Base-by-base conservation (phyloP, 2,329 filamentous ascomycete species). In the Phyllosticta paracitricarpa region DNA sequence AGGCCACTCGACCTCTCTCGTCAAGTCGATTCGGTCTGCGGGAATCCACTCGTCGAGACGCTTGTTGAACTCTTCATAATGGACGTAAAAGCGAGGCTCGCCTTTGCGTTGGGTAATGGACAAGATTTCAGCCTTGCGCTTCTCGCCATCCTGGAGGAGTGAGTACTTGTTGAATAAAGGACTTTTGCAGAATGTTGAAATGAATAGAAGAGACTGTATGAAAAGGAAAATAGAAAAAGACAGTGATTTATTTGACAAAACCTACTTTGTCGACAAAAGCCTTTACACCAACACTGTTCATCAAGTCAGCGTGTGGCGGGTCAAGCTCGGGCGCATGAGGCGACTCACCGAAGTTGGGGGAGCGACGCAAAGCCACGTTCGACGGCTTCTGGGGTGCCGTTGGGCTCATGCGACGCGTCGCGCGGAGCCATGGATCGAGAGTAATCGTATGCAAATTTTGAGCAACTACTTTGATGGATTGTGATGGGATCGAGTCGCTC, bases 21-120 rank as follows among this genome's bases (percentile, higher is more conserved):
- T 80, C 62, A 99, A 87, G 72, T 97, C 91, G 66, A 99, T 90
- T 40, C 94, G 84, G 40, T 84, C 81, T 30, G 88, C 83, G 1
- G 89, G 82, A 9, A 99, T 87, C 94, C 94, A 99, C 79, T 99
- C 94, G 68, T 87, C 84, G 33, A 87, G 78, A 79, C 85, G 84
- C 69, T 97, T 97, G 77, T 97, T 97, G 83, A 97, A 97, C 70
- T 96, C 95, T 71, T 96, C 91, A 73, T 97, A 97, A 74, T 97
- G 96, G 69, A 96, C 95, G 75, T 97, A 97, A 71, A 93, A 97
- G 61, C 89, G 89, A 51, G 90, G 88, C 17, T 89, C 87, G 69
- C 90, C 93, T 75, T 95, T 95, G 24, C 89, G 89, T 63, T 92
- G 89, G 70, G 89, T 88, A 68, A 97, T 95, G 63, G 91, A 94